Base-by-base conservation (phyloP, 2,329 filamentous ascomycete species). In the Botrytis fabae region DNA sequence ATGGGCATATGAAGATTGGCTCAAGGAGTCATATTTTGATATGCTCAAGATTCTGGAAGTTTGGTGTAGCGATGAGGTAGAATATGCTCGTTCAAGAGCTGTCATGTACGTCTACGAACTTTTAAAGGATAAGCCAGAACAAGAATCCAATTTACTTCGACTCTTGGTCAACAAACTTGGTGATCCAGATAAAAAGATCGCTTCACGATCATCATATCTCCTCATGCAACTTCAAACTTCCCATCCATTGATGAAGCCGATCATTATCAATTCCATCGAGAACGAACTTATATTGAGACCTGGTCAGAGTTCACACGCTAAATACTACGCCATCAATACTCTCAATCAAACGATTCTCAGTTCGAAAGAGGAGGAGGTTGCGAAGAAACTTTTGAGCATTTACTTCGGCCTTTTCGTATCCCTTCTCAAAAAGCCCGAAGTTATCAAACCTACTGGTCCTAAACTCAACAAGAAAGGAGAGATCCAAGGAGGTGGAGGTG, bases 291-390 rank as follows among this genome's bases (percentile, higher is more conserved):
- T 99, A 35, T 92, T 98, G 80, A 90, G 94, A 70, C 93, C 95
- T 0, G 93, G 93, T 18, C 96, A 98, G 82, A 95, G 90, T 79
- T 86, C 92, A 51, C 93, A 97, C 78, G 93, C 95, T 59, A 97
- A 93, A 81, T 99, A 99, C 83, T 98, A 97, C 82, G 95, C 94
- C 48, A 91, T 97, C 81, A 98, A 98, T 81, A 98, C 96, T 0
- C 86, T 99, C 68, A 99, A 99, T 81, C 97, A 99, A 83, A 98
- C 95, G 0, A 95, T 98, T 68, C 83, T 99, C 68, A 97, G 93
- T 81, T 88, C 84, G 71, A 96, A 92, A 78, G 95, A 98, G 80
- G 91, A 94, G 57, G 86, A 89, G 28, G 88, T 97, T 28, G 95
- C 95, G 12, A 91, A 92, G 79, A 89, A 92, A 70, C 86, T 99